Evolutionary conservation across 345 rosid species (phyloP).

Genomic region (Salix dunnii): DNA sequence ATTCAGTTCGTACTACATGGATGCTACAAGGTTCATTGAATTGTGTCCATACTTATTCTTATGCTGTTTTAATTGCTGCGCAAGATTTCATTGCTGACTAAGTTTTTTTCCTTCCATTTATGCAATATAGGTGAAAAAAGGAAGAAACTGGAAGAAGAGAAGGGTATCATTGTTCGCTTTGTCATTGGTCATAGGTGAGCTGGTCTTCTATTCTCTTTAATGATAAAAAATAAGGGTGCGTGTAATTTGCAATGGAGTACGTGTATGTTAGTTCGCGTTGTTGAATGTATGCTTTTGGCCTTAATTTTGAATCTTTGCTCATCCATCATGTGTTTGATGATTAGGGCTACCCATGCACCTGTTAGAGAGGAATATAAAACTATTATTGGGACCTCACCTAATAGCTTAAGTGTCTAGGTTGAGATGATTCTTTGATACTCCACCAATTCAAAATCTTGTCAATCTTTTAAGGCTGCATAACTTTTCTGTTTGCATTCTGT

Average conservation of each 20-base stretch:
- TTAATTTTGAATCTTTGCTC: no score
- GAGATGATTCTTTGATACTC: no score
- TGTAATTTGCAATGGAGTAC: not conserved
- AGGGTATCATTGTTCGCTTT: conserved; percentile 80
- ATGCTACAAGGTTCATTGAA: conserved; percentile 78
- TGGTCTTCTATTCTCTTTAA: conserved; percentile 1
- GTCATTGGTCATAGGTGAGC: conserved; percentile 86
- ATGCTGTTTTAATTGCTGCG: conserved; percentile 5
- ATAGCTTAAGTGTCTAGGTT: no score
- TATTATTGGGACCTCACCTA: no score
- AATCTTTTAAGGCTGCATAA: not conserved
- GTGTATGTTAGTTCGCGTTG: not conserved
- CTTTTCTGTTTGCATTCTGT: not conserved
- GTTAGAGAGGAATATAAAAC: no score
- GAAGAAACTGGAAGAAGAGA: conserved; percentile 86
- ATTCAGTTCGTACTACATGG: conserved; percentile 93
- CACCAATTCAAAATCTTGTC: no score
- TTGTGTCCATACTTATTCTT: not conserved
- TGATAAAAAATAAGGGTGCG: not conserved
- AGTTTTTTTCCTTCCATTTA: not conserved
- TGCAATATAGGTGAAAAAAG: conserved; percentile 67
- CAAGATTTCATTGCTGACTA: conserved; percentile 11
- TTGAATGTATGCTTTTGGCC: no score
- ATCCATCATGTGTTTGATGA: no score
- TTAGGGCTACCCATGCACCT: no score